These are phyloP conservation scores for Cordia subcordata DNA, from an alignment of 257 asterid species.

Conservation along the genomic window DNA sequence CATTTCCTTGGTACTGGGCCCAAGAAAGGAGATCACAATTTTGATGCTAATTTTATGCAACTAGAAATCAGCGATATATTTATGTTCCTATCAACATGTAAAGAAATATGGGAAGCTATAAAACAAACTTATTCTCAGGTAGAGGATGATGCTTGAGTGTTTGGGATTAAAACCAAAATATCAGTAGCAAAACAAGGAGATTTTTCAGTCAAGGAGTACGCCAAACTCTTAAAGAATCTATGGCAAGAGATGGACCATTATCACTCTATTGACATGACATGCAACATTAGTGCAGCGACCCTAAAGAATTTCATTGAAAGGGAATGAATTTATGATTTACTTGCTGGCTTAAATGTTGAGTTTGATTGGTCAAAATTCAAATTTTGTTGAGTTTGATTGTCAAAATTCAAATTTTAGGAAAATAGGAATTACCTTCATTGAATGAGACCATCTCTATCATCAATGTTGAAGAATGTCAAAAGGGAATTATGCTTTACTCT, in stretches of 20 bases:
- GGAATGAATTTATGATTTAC: too few species aligned
- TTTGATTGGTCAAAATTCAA: too few species aligned
- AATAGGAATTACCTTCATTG: not conserved
- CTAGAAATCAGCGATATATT: constrained; percentile 4
- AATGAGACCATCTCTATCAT: not conserved
- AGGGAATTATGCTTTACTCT: not conserved
- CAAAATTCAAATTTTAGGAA: not conserved
- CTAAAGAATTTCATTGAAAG: too few species aligned
- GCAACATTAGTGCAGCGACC: too few species aligned
- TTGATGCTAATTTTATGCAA: not conserved
- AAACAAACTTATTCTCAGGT: not conserved
- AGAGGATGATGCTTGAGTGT: not conserved
- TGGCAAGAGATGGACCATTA: not conserved
- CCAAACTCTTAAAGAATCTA: not conserved
- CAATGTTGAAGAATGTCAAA: not conserved
- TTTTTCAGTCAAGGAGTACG: not conserved
- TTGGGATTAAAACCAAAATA: not conserved
- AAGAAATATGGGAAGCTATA: not conserved
- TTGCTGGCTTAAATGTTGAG: too few species aligned
- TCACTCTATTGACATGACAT: too few species aligned
- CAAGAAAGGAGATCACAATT: not conserved
- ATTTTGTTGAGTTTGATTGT: too few species aligned
- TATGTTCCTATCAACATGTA: not conserved
- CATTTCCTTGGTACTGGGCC: not conserved
- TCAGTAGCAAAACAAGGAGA: not conserved